Evolutionary conservation across 805 yeast genomes (phyloP).

Genomic region (Peterozyma toletana): DNA sequence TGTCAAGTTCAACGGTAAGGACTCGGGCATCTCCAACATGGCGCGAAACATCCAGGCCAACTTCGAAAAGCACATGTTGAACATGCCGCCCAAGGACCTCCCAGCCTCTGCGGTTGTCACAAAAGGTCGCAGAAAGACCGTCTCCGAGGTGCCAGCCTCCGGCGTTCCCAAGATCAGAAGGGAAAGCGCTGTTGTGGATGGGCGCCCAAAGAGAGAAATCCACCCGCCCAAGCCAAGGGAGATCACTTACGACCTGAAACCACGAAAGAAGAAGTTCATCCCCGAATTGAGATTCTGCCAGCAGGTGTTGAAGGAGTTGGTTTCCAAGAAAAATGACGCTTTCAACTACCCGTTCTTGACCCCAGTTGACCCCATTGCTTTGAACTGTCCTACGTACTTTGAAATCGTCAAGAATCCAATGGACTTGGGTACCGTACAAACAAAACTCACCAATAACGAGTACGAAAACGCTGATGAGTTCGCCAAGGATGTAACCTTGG

Average conservation of each 20-base stretch:
- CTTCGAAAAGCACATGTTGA: conserved; percentile 87
- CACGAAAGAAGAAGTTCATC: conserved; percentile 85
- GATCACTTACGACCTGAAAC: conserved; percentile 83
- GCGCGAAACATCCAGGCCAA: conserved; percentile 85
- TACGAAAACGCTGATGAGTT: conserved; percentile 87
- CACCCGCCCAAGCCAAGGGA: conserved; percentile 97
- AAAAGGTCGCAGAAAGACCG: conserved; percentile 21
- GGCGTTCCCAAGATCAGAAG: conserved; percentile 65
- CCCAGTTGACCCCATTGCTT: conserved; percentile 94
- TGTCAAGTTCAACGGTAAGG: conserved; percentile 75
- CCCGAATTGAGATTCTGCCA: conserved; percentile 85
- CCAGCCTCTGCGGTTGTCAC: conserved; percentile 21
- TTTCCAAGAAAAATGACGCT: conserved; percentile 74
- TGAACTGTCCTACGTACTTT: conserved; percentile 84
- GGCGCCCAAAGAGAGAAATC: conserved; percentile 90
- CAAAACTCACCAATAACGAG: conserved; percentile 76
- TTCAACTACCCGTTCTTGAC: conserved; percentile 85
- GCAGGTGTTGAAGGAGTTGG: conserved; percentile 73
- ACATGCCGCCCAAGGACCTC: conserved; percentile 68
- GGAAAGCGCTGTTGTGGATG: conserved; percentile 57
- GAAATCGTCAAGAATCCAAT: conserved; percentile 87
- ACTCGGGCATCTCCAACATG: conserved; percentile 82
- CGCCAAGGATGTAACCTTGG: conserved; percentile 72
- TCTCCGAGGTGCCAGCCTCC: conserved; percentile 26
- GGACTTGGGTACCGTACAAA: conserved; percentile 84